These are phyloP conservation scores for Haematococcus lacustris DNA, from an alignment of 139 green algal species.

Conservation along the genomic window DNA sequence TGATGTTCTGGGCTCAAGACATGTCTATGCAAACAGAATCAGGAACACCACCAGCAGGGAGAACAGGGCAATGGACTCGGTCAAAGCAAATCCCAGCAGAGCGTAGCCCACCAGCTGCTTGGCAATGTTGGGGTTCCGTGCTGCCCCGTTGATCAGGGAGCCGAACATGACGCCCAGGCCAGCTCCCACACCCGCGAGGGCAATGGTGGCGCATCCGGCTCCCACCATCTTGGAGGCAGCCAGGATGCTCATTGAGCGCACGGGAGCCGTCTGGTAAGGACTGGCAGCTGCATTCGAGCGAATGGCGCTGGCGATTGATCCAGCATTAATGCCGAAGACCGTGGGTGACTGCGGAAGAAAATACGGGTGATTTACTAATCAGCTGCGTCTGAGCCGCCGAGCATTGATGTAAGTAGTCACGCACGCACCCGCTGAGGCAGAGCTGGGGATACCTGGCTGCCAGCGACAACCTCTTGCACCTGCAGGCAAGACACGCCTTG, in stretches of 20 bases:
- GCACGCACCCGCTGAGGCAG: no score
- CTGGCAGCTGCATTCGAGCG: constrained; percentile 11
- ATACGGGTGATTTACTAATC: no score
- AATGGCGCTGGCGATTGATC: constrained; percentile 20
- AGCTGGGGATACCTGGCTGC: no score
- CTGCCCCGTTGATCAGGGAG: constrained; percentile 68
- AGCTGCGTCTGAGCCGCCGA: no score
- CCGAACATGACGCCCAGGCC: constrained; percentile 74
- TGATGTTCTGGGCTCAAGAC: no score
- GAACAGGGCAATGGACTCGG: constrained; percentile 71
- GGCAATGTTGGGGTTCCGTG: constrained; percentile 63
- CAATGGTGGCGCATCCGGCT: constrained; percentile 67
- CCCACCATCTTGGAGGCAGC: constrained; percentile 67
- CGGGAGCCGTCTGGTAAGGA: constrained; percentile 16
- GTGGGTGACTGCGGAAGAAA: constrained; percentile 24
- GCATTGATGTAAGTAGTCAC: no score
- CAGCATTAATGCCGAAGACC: constrained; percentile 14
- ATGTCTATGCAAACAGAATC: constrained; percentile 59
- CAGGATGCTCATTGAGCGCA: constrained; percentile 32
- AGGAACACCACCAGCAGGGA: constrained; percentile 66
- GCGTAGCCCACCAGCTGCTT: constrained; percentile 71
- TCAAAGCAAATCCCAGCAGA: constrained; percentile 68
- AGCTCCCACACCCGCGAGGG: constrained; percentile 58
- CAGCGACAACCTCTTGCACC: no score
- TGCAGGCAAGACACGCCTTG: no score